Percentiles rank a stretch among this genome's conserved stretches.
Evolutionary conservation across 108 stramenopile species (phyloP).

Genomic region (Discostella pseudostelligera): DNA sequence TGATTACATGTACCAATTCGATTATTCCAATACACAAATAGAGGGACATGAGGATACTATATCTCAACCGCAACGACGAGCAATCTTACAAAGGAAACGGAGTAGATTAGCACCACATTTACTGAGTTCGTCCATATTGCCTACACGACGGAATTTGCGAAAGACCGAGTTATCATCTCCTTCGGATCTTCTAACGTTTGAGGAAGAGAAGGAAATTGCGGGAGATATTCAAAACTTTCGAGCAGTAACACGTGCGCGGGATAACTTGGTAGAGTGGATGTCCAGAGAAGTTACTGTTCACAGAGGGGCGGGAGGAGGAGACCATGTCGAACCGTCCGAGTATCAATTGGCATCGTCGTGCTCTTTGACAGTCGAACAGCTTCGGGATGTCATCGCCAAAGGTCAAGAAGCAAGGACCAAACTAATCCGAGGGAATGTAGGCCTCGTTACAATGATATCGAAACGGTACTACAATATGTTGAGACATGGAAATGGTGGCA

Average conservation of each 20-base stretch:
- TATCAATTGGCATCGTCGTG: slow-evolving; percentile 71
- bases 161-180: neutral
- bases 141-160: slow-evolving; percentile 17
- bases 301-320: neutral
- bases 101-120: slow-evolving; percentile 22
- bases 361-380: slow-evolving; percentile 45
- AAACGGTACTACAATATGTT: slow-evolving; percentile 58
- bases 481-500: slow-evolving; percentile 37
- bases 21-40: slow-evolving; percentile 1
- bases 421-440: slow-evolving; percentile 70
- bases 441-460: slow-evolving; percentile 81
- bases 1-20: slow-evolving; percentile 5
- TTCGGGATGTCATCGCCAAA: slow-evolving; percentile 51
- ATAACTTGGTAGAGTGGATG: slow-evolving; percentile 46
- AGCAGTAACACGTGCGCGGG: slow-evolving; percentile 43
- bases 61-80: neutral
- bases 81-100: slow-evolving; percentile 14
- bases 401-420: slow-evolving; percentile 64
- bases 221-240: slow-evolving; percentile 47
- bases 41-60: neutral
- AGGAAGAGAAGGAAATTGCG: slow-evolving; percentile 57
- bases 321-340: slow-evolving; percentile 41
- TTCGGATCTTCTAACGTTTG: slow-evolving; percentile 47
- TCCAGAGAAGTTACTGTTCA: slow-evolving; percentile 22
- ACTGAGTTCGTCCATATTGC: slow-evolving; percentile 23